Evolutionary conservation across 2,329 filamentous ascomycete genomes (phyloP), one percentile per base, ranked within the genome.

Genomic region (Colletotrichum spaethianum): DNA sequence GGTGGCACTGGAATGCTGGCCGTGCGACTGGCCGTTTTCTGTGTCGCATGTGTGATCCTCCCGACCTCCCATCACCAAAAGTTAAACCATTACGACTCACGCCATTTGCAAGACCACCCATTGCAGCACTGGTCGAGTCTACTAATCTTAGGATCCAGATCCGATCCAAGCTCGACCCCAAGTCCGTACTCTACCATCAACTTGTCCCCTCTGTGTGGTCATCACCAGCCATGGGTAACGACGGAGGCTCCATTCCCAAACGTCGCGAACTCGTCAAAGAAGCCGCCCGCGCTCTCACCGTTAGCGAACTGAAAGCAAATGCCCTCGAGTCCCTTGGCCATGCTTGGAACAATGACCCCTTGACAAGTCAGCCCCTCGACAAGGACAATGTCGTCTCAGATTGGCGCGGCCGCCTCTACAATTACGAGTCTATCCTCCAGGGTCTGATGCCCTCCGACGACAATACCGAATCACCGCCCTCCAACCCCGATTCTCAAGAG

Each of bases 221-320:
- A 56, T n/a, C 68, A 44, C 28, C n/a, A 75, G 80, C 63, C 77
- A 98, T 99, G 96, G 96, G 96, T 81, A 99, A 99, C 85, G 96
- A 99, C 82, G 96, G 96, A 77, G 96, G 96, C 80, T 96, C 94
- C 76, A 99, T 99, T 76, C 96, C 96, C 6, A 98, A 93, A 74
- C 94, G 97, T 40, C 93, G 95, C 79, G 97, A 99, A 83, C 93
- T 99, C 56, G 96, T 99, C 81, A 97, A 97, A 83, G 93, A 96
- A 82, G 94, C 95, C 36, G 94, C 95, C 52, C 93, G 94, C 77
- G 89, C 91, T 63, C 93, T 93, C 28, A 97, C 93, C 42, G 89
- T 94, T 36, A 92, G 94, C 57, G 93, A 98, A 85, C 85, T 98
- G 69, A 98, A 98, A 84, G 95, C 96, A 75, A 93, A 93, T 11